Conservation (phyloP, 495 filamentous ascomycete species). For the Aspergillus affinis region DNA sequence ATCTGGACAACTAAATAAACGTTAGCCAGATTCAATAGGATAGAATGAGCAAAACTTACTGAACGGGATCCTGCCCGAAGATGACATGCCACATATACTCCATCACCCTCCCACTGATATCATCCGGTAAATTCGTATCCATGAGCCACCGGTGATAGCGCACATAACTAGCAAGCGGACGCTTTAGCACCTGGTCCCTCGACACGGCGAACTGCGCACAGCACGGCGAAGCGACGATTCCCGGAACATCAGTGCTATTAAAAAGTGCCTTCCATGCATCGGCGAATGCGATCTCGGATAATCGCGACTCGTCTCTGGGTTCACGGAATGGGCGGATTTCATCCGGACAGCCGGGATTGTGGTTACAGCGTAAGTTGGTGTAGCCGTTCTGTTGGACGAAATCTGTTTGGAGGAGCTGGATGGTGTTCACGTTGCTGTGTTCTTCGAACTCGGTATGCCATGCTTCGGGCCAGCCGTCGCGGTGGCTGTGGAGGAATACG, state of each 20-base stretch:
- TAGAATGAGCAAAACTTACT: conserved; percentile 26
- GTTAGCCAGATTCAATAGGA: conserved; percentile 7
- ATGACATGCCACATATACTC: conserved; percentile 76
- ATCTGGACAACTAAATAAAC: conserved; percentile 29
- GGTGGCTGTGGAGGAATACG: conserved; percentile 52
- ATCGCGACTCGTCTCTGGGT: conserved; percentile 14
- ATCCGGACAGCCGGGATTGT: conserved; percentile 45
- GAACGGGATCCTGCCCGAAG: conserved; percentile 46
- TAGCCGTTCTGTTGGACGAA: conserved; percentile 47
- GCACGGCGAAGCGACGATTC: conserved; percentile 52
- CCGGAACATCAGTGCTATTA: conserved; percentile 44
- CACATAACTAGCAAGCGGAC: conserved; percentile 53
- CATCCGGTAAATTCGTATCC: conserved; percentile 55
- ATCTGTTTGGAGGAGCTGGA: conserved; percentile 39
- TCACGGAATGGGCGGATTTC: conserved; percentile 39
- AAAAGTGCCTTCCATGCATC: conserved; percentile 46
- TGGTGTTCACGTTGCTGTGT: conserved; percentile 42
- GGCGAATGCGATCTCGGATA: conserved; percentile 28
- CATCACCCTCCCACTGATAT: conserved; percentile 60
- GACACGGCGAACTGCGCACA: conserved; percentile 73
- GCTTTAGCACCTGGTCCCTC: conserved; percentile 45
- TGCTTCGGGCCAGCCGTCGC: conserved; percentile 32
- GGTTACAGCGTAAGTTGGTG: conserved; percentile 49
- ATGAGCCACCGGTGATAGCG: conserved; percentile 60
- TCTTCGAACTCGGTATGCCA: conserved; percentile 47